phyloP scores from a whole-genome alignment of 176 grass and related monocot species.

The Bonia amplexicaulis region DNA sequence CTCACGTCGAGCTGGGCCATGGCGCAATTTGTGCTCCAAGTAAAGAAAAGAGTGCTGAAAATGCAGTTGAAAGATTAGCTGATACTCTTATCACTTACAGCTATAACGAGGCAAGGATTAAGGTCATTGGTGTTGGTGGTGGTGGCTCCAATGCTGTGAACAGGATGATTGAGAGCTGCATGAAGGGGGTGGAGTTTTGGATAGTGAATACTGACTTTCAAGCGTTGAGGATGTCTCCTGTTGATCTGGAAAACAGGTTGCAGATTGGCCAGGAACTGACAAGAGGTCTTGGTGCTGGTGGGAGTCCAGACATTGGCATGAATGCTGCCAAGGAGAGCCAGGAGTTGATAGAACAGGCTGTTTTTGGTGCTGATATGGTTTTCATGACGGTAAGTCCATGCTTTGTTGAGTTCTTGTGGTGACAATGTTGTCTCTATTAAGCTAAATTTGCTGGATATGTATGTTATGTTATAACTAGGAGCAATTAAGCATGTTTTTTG shows the following conservation, averaged over 20 bases:
- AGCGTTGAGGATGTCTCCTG: not conserved
- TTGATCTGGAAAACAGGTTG: not conserved
- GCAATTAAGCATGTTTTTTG: not conserved
- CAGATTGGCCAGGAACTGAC: not conserved
- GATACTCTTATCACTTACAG: not conserved
- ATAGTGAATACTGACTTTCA: not conserved
- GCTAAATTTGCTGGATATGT: no score
- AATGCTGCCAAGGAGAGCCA: not conserved
- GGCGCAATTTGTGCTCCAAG: slow-evolving; percentile 4
- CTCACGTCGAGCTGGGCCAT: not conserved
- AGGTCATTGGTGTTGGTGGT: not conserved
- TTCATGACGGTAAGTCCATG: not conserved
- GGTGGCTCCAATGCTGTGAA: not conserved
- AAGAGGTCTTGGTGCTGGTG: not conserved
- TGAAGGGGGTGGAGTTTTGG: not conserved
- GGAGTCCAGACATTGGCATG: not conserved
- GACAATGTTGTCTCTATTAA: no score
- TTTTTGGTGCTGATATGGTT: not conserved
- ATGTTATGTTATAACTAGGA: not conserved
- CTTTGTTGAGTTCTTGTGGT: no score
- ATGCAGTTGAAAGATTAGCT: not conserved
- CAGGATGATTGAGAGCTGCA: not conserved
- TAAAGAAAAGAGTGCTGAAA: not conserved
- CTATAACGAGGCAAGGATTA: slow-evolving; percentile 34
- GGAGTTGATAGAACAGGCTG: not conserved